phyloP scores from a whole-genome alignment of 768 basidiomycete species.

The Calocera viscosa region DNA sequence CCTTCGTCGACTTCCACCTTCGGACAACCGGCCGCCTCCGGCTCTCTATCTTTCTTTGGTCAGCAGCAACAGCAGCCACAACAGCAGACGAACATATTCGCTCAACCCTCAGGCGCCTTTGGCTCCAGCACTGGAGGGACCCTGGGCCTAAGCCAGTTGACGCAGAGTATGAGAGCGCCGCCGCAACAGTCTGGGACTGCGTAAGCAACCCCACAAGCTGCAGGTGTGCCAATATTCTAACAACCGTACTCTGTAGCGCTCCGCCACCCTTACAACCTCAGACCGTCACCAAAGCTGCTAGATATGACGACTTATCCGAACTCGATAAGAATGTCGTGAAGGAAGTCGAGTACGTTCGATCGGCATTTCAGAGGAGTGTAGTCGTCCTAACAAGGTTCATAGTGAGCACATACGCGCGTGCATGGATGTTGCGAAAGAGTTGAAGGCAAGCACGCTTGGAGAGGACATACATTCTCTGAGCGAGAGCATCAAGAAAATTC shows the following conservation, averaged over 20 bases:
- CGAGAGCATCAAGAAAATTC: conserved; percentile 2
- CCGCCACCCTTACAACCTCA: neutral
- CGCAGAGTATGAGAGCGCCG: conserved; percentile 1
- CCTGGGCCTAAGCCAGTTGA: neutral
- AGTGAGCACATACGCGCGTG: neutral
- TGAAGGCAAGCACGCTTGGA: neutral
- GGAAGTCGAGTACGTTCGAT: neutral
- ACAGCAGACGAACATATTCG: conserved; percentile 3
- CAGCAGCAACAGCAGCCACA: neutral
- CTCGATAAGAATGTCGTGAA: neutral
- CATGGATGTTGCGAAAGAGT: conserved; percentile 2
- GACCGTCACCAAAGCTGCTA: neutral
- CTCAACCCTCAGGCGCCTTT: neutral
- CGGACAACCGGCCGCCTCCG: neutral
- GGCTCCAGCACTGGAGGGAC: neutral
- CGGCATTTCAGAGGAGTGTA: neutral
- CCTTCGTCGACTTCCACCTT: neutral
- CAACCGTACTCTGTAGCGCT: neutral
- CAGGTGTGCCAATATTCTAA: neutral
- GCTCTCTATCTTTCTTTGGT: neutral
- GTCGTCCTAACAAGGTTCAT: neutral
- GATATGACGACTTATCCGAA: neutral
- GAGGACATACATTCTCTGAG: neutral
- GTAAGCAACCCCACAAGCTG: neutral
- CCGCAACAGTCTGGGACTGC: neutral